Base-by-base conservation (phyloP, 345 rosid genomes). In the Pistacia atlantica region DNA sequence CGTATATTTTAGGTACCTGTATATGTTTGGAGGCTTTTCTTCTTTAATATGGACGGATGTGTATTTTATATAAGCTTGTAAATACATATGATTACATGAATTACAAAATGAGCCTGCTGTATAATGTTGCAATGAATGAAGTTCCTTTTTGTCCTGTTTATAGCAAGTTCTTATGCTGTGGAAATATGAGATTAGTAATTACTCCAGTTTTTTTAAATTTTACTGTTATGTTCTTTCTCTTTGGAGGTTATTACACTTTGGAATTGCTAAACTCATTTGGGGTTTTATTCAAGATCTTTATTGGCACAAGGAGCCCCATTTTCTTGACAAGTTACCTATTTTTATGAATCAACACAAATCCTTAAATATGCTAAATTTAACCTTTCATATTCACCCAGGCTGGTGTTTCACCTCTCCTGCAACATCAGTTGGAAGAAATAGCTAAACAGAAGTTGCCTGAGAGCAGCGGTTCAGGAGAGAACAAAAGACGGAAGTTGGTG, bases 391-490 rank as follows among this genome's bases (percentile, higher is more conserved):
- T 35, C 57, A 42, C 42, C 51, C 89, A 96, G 99, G 88, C 90
- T 73, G 97, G 97, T 66, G 80, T 93, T 75, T 88, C 97, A 17
- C 86, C 87, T 69, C 84, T 86, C 67, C 64, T 93, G 78, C 99
- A 96, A 72, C 84, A 83, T 45, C 99, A 93, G 76, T 83, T 96
- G 71, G 89, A 89, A 79, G 93, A 92, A 80, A 65, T 93, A 75
- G 81, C 87, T 1, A 89, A 77, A 67, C 88, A 86, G 79, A 88
- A 87, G 67, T 73, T 73, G 51, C 79, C 60, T 33, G 77, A 73
- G 18, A 66, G 64, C 68, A 72, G 9, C 61, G 83, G 11, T 79
- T 77, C 77, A 17, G 83, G 82, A 69, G 86, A 82, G 64, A 82
- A 80, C 48, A 85, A 88, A 79, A 83, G 80, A 80, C 86, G 91